These are phyloP conservation scores for Clonostachys solani DNA, from an alignment of 2,329 filamentous ascomycete species.

Conservation along the genomic window DNA sequence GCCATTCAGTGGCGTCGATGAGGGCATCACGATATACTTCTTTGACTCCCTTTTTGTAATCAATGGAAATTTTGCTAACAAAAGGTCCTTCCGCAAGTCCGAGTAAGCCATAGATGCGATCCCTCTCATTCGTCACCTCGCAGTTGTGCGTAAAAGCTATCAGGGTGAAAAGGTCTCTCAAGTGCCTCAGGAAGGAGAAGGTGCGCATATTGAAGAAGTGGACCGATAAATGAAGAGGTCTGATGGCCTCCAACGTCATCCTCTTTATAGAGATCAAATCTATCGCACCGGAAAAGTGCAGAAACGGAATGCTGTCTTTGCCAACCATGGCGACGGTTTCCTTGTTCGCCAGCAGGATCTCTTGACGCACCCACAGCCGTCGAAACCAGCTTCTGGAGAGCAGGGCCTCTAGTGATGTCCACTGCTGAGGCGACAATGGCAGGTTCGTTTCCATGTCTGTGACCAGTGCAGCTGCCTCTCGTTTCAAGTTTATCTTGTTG, in stretches of 20 bases:
- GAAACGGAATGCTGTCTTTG: not conserved
- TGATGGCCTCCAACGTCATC: not conserved
- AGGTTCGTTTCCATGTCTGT: not conserved
- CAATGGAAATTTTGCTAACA: not conserved
- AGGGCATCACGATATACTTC: not conserved
- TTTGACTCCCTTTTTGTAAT: slow-evolving; percentile 1
- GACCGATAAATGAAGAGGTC: not conserved
- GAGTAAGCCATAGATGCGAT: slow-evolving; percentile 14
- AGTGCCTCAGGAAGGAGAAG: not conserved
- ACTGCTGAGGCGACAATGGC: not conserved
- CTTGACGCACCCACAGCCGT: slow-evolving; percentile 2
- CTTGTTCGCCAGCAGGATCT: not conserved
- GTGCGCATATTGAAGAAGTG: not conserved
- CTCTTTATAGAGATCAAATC: not conserved
- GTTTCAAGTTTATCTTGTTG: not conserved
- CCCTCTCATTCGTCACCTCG: slow-evolving; percentile 9
- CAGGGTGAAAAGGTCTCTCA: slow-evolving; percentile 5
- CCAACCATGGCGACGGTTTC: not conserved
- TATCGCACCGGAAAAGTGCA: not conserved
- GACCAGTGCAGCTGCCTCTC: not conserved
- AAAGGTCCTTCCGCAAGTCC: slow-evolving; percentile 6
- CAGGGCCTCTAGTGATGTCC: not conserved
- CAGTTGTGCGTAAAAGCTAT: slow-evolving; percentile 10
- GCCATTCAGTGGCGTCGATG: not conserved
- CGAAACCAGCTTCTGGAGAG: slow-evolving; percentile 1